A percentile compares a stretch with the other conserved stretches of the same genome.
These are phyloP conservation scores for Abrus pulchellus DNA, from an alignment of 306 rosid species.

Conservation along the genomic window DNA sequence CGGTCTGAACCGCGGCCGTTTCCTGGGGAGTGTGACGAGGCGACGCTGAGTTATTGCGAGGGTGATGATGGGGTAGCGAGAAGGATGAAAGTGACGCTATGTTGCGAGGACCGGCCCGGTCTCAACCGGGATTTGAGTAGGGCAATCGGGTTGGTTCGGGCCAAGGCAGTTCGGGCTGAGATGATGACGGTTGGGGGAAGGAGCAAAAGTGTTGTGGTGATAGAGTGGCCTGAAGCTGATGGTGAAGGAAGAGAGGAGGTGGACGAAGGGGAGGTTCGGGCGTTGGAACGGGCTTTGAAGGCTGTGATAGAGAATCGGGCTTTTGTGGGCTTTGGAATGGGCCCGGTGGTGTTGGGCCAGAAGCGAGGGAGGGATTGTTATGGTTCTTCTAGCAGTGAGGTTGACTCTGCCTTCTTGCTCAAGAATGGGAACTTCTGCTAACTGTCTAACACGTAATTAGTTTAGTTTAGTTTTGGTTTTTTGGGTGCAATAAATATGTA, in stretches of 20 bases:
- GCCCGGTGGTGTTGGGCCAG: slow-evolving; percentile 48
- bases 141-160: slow-evolving; percentile 72
- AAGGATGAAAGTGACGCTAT: slow-evolving; percentile 67
- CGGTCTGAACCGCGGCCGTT: slow-evolving; percentile 52
- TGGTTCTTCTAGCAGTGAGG: slow-evolving; percentile 33
- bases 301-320: slow-evolving; percentile 83
- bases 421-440: neutral
- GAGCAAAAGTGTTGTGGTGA: slow-evolving; percentile 70
- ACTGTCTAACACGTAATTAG: neutral
- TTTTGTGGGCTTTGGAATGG: slow-evolving; percentile 52
- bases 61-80: slow-evolving; percentile 41
- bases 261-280: slow-evolving; percentile 47
- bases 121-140: slow-evolving; percentile 69
- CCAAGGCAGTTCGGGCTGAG: slow-evolving; percentile 71
- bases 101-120: slow-evolving; percentile 86
- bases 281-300: slow-evolving; percentile 79
- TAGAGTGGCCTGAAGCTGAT: slow-evolving; percentile 59
- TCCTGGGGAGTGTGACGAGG: slow-evolving; percentile 78
- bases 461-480: neutral
- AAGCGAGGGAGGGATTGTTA: slow-evolving; percentile 65
- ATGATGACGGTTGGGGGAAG: slow-evolving; percentile 88
- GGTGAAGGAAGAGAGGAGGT: slow-evolving; percentile 30
- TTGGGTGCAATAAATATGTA: neutral
- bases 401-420: slow-evolving; percentile 16
- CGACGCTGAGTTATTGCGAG: slow-evolving; percentile 61